Evolutionary conservation across 768 basidiomycete species (phyloP).

Genomic region (Boletus sensibilis): DNA sequence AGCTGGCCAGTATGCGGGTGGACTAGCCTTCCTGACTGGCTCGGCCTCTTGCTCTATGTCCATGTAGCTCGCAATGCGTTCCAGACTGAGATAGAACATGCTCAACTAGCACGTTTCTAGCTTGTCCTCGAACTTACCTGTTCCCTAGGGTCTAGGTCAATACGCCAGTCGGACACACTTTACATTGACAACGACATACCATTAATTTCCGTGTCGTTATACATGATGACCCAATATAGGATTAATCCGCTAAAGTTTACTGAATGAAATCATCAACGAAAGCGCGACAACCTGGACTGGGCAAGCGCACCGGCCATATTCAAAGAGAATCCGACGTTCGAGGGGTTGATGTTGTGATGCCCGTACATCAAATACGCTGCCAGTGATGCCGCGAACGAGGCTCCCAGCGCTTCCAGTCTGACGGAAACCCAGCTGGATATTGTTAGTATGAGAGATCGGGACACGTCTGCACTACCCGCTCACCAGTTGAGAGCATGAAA

Average conservation of each 20-base stretch:
- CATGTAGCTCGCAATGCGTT: conserved; percentile 48
- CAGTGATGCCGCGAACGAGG: conserved; percentile 35
- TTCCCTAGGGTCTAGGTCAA: conserved; percentile 12
- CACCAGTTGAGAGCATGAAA: conserved; percentile 34
- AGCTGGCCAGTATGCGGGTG: conserved; percentile 67
- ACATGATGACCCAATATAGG: conserved; percentile 23
- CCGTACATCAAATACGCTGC: conserved; percentile 38
- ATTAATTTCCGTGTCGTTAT: conserved; percentile 17
- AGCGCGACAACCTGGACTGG: background rate
- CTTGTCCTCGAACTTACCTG: conserved; percentile 11
- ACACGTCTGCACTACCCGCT: background rate
- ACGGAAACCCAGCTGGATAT: conserved; percentile 33
- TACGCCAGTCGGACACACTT: conserved; percentile 1
- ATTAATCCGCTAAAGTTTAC: conserved; percentile 7
- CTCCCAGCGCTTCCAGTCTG: conserved; percentile 42
- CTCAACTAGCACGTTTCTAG: background rate
- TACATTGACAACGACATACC: background rate
- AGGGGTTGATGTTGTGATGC: conserved; percentile 8
- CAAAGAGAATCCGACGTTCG: conserved; percentile 19
- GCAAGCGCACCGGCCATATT: conserved; percentile 7
- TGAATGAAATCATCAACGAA: background rate
- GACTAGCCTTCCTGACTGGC: conserved; percentile 38
- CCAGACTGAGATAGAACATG: conserved; percentile 14
- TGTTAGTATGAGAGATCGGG: background rate
- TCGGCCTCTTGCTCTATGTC: conserved; percentile 52